These are phyloP conservation scores for Nannizziopsis arthrosporioides DNA, from an alignment of 2,329 filamentous ascomycete genomes.

Conservation along the genomic window DNA sequence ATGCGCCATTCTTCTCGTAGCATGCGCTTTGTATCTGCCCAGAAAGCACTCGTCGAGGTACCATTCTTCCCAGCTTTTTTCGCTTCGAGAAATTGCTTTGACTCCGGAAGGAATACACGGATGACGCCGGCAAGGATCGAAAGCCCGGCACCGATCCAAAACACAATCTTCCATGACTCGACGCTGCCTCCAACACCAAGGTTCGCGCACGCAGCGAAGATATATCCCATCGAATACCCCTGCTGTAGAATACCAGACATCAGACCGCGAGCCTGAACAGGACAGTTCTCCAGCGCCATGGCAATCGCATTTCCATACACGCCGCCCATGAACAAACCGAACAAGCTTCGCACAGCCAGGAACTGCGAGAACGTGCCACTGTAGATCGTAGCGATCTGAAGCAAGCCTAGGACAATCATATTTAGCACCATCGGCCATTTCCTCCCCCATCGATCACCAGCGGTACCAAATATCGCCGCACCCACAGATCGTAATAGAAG, in stretches of 20 bases:
- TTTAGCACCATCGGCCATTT: slow-evolving; percentile 52
- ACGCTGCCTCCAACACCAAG: slow-evolving; percentile 53
- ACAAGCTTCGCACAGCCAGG: slow-evolving; percentile 48
- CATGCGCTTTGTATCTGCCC: slow-evolving; percentile 58
- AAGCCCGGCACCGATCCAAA: slow-evolving; percentile 78
- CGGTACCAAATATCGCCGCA: slow-evolving; percentile 47
- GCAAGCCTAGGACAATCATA: slow-evolving; percentile 49
- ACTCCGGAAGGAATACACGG: slow-evolving; percentile 69
- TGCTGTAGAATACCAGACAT: slow-evolving; percentile 53
- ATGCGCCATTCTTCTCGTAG: slow-evolving; percentile 60
- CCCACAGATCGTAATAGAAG: slow-evolving; percentile 52
- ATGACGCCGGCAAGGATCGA: slow-evolving; percentile 71
- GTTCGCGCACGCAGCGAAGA: slow-evolving; percentile 47
- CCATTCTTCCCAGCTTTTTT: slow-evolving; percentile 47
- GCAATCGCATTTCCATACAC: slow-evolving; percentile 48
- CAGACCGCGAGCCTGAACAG: slow-evolving; percentile 46
- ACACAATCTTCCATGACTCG: slow-evolving; percentile 72
- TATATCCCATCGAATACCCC: slow-evolving; percentile 53
- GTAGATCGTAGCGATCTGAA: slow-evolving; percentile 52
- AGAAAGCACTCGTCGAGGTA: slow-evolving; percentile 43
- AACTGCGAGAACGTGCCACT: slow-evolving; percentile 48
- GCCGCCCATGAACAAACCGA: slow-evolving; percentile 53
- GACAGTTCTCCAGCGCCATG: slow-evolving; percentile 53
- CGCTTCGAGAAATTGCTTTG: slow-evolving; percentile 61
- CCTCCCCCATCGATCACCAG: slow-evolving; percentile 44